phyloP scores from a whole-genome alignment of 257 asterid species.

The Linderniella brevidens region DNA sequence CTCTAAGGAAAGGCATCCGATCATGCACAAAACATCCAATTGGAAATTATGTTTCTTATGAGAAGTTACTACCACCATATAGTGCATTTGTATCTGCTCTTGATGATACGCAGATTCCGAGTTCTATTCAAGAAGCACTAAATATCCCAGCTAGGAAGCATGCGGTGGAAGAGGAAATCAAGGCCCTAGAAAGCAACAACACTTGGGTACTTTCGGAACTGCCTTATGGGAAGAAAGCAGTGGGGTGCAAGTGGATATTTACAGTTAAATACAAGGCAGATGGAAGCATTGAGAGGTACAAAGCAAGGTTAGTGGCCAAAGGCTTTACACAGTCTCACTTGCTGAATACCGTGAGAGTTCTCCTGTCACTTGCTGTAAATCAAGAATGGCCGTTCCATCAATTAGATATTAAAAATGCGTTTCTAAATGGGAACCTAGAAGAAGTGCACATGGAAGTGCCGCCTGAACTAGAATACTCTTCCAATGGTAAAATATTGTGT shows the following conservation, averaged over 20 bases:
- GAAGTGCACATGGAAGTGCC: not conserved
- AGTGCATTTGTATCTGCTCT: not conserved
- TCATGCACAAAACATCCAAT: too few relatives aligned
- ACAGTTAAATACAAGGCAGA: too few relatives aligned
- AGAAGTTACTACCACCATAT: conserved; percentile 1
- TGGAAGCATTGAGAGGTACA: too few relatives aligned
- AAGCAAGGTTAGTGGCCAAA: not conserved
- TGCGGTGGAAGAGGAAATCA: conserved; percentile 3
- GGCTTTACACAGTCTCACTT: not conserved
- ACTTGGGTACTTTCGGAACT: not conserved
- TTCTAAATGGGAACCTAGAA: not conserved
- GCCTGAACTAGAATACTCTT: not conserved
- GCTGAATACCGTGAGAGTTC: not conserved
- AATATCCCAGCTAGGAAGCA: not conserved
- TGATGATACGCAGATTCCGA: too few relatives aligned
- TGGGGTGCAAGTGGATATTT: too few relatives aligned
- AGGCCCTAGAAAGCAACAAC: conserved; percentile 5
- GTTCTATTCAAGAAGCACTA: too few relatives aligned
- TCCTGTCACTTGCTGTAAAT: not conserved
- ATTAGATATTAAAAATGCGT: not conserved
- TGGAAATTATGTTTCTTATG: not conserved
- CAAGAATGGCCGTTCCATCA: not conserved
- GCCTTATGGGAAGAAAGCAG: not conserved
- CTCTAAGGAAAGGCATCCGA: too few relatives aligned
- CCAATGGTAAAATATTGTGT: not conserved